Conservation (phyloP, 2,329 filamentous ascomycete species). For the Thielaviopsis musarum region DNA sequence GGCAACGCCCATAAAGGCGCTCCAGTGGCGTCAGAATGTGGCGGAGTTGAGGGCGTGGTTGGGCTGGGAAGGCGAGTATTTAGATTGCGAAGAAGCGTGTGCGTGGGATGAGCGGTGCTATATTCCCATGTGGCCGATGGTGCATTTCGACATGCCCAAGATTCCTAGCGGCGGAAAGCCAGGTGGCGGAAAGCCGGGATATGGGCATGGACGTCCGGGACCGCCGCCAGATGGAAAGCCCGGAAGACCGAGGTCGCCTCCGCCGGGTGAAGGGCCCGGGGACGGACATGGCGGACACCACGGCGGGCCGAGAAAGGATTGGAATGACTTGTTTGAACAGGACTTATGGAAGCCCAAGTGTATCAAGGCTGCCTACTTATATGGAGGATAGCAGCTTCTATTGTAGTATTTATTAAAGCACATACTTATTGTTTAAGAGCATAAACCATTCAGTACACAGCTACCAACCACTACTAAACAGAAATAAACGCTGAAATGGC, state of each 20-base stretch:
- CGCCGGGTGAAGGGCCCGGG: background rate
- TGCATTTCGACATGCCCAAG: slow-evolving; percentile 11
- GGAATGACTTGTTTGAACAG: slow-evolving; percentile 7
- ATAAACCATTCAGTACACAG: background rate
- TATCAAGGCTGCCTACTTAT: slow-evolving; percentile 13
- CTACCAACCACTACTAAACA: slow-evolving; percentile 12
- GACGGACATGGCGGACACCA: background rate
- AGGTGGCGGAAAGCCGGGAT: background rate
- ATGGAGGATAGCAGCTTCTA: background rate
- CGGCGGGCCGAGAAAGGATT: background rate
- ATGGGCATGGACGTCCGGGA: background rate
- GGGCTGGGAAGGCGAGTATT: slow-evolving; percentile 31
- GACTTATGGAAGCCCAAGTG: slow-evolving; percentile 18
- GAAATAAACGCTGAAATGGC: slow-evolving; percentile 43
- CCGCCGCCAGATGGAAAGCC: background rate
- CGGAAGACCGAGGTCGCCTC: slow-evolving; percentile 3
- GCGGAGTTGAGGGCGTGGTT: slow-evolving; percentile 31
- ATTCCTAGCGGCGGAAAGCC: slow-evolving; percentile 12
- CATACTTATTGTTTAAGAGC: background rate
- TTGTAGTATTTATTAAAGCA: background rate
- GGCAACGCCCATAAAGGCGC: background rate
- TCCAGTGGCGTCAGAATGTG: slow-evolving; percentile 20
- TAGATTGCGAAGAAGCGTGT: slow-evolving; percentile 24
- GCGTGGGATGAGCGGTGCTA: slow-evolving; percentile 28
- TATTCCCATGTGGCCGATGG: slow-evolving; percentile 34